Percentiles rank a stretch among this genome's conserved stretches.
These are phyloP conservation scores for Suillus americanus DNA, from an alignment of 768 basidiomycete genomes.

Conservation along the genomic window DNA sequence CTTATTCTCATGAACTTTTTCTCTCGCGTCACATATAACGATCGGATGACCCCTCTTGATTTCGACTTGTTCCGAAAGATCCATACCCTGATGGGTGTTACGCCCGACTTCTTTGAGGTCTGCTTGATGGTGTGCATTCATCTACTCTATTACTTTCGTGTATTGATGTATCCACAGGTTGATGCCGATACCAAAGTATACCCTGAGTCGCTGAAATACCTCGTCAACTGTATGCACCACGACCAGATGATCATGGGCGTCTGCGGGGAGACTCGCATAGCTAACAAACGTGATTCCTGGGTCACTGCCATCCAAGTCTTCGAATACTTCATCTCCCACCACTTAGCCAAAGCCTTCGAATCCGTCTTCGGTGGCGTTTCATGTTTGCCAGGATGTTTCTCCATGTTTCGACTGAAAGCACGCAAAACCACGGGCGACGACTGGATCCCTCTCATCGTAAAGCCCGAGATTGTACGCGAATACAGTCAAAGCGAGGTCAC, in stretches of 20 bases:
- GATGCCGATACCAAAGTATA: slow-evolving; percentile 98
- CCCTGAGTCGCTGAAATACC: slow-evolving; percentile 82
- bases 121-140: slow-evolving; percentile 81
- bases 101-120: slow-evolving; percentile 98
- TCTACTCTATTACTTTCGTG: not conserved
- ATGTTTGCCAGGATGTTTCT: slow-evolving; percentile 99
- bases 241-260: slow-evolving; percentile 99
- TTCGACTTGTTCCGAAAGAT: slow-evolving; percentile 98
- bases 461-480: slow-evolving; percentile 95
- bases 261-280: slow-evolving; percentile 97
- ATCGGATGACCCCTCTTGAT: slow-evolving; percentile 96
- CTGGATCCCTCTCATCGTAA: slow-evolving; percentile 96
- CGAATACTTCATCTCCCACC: slow-evolving; percentile 99
- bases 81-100: slow-evolving; percentile 96
- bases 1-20: slow-evolving; percentile 99
- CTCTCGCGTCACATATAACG: slow-evolving; percentile 98
- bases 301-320: slow-evolving; percentile 98
- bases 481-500: slow-evolving; percentile 94
- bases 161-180: slow-evolving; percentile 56
- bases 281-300: slow-evolving; percentile 98
- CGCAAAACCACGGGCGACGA: slow-evolving; percentile 86
- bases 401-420: slow-evolving; percentile 98
- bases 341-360: slow-evolving; percentile 97
- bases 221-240: slow-evolving; percentile 99
- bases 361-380: slow-evolving; percentile 99